phyloP scores from a whole-genome alignment of 2,329 filamentous ascomycete species.

The Penicillium brevicompactum region DNA sequence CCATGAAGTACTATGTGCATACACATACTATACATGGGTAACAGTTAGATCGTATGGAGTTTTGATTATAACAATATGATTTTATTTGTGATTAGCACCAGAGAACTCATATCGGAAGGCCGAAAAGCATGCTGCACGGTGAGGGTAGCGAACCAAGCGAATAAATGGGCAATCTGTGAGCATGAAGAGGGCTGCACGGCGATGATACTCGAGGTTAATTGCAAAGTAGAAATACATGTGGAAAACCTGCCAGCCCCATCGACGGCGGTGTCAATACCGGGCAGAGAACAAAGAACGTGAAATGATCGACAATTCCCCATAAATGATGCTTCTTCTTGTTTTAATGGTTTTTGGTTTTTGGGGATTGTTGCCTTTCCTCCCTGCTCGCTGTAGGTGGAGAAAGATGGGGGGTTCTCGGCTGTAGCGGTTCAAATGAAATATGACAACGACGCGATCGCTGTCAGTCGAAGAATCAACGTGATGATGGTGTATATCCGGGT shows the following conservation, averaged over 20 bases:
- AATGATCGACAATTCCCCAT: not conserved
- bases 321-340: not conserved
- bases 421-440: not conserved
- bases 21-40: not conserved
- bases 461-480: constrained; percentile 31
- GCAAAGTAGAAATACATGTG: constrained; percentile 1
- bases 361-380: not conserved
- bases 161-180: constrained; percentile 18
- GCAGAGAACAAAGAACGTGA: not conserved
- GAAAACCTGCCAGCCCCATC: not conserved
- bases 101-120: not conserved
- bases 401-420: not conserved
- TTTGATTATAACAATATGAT: constrained; percentile 17
- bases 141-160: constrained; percentile 18
- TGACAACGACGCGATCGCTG: not conserved
- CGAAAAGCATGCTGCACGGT: constrained; percentile 8
- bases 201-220: constrained; percentile 4
- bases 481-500: constrained; percentile 40
- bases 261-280: not conserved
- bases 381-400: not conserved
- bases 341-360: not conserved
- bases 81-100: constrained; percentile 7
- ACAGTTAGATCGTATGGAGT: constrained; percentile 3
- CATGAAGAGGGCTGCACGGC: constrained; percentile 10
- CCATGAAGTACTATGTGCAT: not conserved